Base-by-base conservation (phyloP, 805 yeast species). In the Pichia kluyveri region DNA sequence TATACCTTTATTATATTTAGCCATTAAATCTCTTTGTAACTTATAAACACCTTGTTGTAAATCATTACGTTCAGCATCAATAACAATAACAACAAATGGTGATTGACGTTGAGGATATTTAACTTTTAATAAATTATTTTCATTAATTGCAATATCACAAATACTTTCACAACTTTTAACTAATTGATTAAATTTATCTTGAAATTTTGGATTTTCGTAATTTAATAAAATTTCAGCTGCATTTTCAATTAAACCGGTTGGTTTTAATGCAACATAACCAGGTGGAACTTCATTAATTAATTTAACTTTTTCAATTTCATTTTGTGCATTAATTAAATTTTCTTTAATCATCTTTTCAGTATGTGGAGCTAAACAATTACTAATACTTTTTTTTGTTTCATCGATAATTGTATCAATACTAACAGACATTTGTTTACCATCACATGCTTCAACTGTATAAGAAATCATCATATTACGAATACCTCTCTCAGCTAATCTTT, bases 391-490 rank as follows among this genome's bases (percentile, higher is more conserved):
- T 49, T 78, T 71, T 18, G 91, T 84, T 61, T 82, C 83, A 18
- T 65, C 57, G 37, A 84, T 79, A 51, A 86, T 83, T 53, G 70
- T 71, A 39, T 79, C 81, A 40, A 79, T 70, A n/a, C 58, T 50
- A 39, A 63, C 61, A 9, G 62, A 51, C 64, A 77, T 70, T 60
- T 77, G 75, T 49, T 76, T 76, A 38, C 96, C 96, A 54, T 86
- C 86, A 46, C 96, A 83, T 48, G 93, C 96, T 67, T 90, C 98
- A 45, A 90, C 89, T 15, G 96, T 87, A 63, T 88, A 78, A 1
- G 95, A 83, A n/a, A 90, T 70, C 96, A 90, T 88, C 95, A 90
- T 87, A 70, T 90, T 91, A 56, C 86, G 79, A 60, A 89, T 85
- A 10, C 96, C 95, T 51, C 95, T 74, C 45, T 74, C 64, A 47